These are phyloP conservation scores for Arachnomyces sp. DNA, from an alignment of 2,329 filamentous ascomycete genomes.

Conservation along the genomic window DNA sequence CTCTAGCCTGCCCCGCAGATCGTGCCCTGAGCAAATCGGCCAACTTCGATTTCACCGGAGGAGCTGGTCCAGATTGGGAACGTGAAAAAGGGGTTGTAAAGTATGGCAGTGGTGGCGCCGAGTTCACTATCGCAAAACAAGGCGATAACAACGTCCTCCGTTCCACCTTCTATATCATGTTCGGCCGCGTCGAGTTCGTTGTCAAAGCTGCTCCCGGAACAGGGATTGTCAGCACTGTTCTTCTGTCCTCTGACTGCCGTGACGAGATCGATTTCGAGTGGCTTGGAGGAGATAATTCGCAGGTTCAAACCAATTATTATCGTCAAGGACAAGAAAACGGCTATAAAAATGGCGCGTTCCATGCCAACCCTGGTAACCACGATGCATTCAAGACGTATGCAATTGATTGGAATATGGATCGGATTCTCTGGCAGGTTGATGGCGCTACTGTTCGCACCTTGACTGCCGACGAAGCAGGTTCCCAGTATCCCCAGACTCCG, in stretches of 20 bases:
- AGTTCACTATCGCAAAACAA: slow-evolving; percentile 67
- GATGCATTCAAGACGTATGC: slow-evolving; percentile 39
- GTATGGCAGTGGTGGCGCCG: slow-evolving; percentile 65
- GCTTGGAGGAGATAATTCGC: slow-evolving; percentile 27
- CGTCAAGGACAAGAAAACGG: slow-evolving; percentile 74
- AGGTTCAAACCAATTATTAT: slow-evolving; percentile 83
- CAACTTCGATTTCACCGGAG: slow-evolving; percentile 36
- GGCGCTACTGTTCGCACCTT: slow-evolving; percentile 56
- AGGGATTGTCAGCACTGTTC: slow-evolving; percentile 86
- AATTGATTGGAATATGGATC: slow-evolving; percentile 59
- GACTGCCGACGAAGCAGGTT: slow-evolving; percentile 51
- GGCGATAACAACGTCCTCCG: slow-evolving; percentile 81
- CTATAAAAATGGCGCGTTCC: slow-evolving; percentile 79
- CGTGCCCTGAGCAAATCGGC: slow-evolving; percentile 53
- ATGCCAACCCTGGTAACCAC: slow-evolving; percentile 55
- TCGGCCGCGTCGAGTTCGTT: slow-evolving; percentile 77
- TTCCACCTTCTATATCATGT: slow-evolving; percentile 97
- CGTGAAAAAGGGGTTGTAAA: slow-evolving; percentile 58
- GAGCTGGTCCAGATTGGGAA: slow-evolving; percentile 55
- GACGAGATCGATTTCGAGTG: slow-evolving; percentile 87
- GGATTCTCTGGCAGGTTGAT: slow-evolving; percentile 60
- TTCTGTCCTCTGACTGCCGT: slow-evolving; percentile 84
- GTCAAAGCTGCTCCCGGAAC: slow-evolving; percentile 79
- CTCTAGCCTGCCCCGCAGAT: slow-evolving; percentile 59
- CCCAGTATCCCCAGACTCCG: slow-evolving; percentile 64